Base-by-base conservation (phyloP, 1,139 yeast species). In the Magnusiomyces paraingens region DNA sequence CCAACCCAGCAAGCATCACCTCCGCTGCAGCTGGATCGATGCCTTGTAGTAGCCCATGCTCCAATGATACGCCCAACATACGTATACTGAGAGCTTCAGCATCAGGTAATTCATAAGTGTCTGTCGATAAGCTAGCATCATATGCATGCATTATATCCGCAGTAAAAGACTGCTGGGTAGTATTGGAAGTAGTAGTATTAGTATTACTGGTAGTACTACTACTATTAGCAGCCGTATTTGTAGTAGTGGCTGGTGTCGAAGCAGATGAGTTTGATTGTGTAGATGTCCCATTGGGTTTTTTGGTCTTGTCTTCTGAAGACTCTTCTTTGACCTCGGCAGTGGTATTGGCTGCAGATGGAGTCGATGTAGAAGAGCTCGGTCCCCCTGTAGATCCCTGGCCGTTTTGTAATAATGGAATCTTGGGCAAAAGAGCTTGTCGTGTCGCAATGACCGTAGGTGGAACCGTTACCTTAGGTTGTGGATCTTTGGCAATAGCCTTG, bases 101-200 rank as follows among this genome's bases (percentile, higher is more conserved):
- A 62, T 93, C 98, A 0, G 98, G 98, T 14, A 93, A 70, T 59
- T 93, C 93, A 65, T 77, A 87, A 43, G 81, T 76, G 61, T 91
- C 96, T 0, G 89, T 76, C 1, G 94, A 79, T 42, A 93, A 74
- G 3, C 95, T 95, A 1, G 94, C 82, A 62, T 88, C 89, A 54
- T 89, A 81, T n/a, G 95, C 95, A 65, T 85, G 91, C 51, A 86
- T 80, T 26, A 93, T 90, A 66, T 94, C 99, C 68, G 90, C 96
- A 32, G 94, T 90, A 95, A 96, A 90, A 62, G 85, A 85, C 53
- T 82, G 79, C 8, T 26, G 32, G 4, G 32, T 26, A n/a, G 40
- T 36, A 36, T 36, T 36, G 17, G 40, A 4, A 6, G 40, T 4
- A 4, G 5, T 36, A 11, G 40, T n/a, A 36, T 8, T 11, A 36